Percentiles rank a stretch among this genome's conserved stretches.
Conservation (phyloP, 768 basidiomycete genomes). For the Flagelloscypha sp. region DNA sequence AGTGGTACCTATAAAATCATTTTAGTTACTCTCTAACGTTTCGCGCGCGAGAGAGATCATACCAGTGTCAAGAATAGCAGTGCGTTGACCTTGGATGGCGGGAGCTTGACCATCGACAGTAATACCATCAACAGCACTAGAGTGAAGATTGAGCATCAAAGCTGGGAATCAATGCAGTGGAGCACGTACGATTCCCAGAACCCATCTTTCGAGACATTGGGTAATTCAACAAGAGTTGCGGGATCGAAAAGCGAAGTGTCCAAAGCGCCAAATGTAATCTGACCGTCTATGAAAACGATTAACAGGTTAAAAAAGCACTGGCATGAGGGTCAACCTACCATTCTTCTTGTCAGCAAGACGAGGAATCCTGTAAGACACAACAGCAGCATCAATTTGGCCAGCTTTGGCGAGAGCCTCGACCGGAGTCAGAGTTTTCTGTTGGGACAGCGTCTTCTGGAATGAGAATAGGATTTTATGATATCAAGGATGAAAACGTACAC, state of each 20-base stretch:
- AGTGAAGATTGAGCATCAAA: too few species aligned
- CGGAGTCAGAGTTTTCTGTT: constrained; percentile 58
- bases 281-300: constrained; percentile 60
- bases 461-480: background rate
- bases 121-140: constrained; percentile 45
- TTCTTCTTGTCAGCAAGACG: constrained; percentile 61
- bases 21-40: too few species aligned
- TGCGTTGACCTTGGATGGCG: constrained; percentile 50
- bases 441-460: constrained; percentile 44
- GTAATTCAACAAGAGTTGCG: constrained; percentile 46
- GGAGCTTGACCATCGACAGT: constrained; percentile 48
- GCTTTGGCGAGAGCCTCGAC: constrained; percentile 57
- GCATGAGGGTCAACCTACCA: too few species aligned
- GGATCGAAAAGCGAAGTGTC: constrained; percentile 62
- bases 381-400: constrained; percentile 51
- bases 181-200: constrained; percentile 95
- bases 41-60: constrained; percentile 21
- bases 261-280: constrained; percentile 76
- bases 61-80: constrained; percentile 53
- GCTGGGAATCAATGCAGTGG: too few species aligned
- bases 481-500: constrained; percentile 30
- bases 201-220: constrained; percentile 56
- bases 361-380: constrained; percentile 75
- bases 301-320: too few species aligned
- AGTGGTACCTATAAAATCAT: too few species aligned